Conservation (phyloP, 2,329 filamentous ascomycete genomes). For the Fusarium ramigenum region DNA sequence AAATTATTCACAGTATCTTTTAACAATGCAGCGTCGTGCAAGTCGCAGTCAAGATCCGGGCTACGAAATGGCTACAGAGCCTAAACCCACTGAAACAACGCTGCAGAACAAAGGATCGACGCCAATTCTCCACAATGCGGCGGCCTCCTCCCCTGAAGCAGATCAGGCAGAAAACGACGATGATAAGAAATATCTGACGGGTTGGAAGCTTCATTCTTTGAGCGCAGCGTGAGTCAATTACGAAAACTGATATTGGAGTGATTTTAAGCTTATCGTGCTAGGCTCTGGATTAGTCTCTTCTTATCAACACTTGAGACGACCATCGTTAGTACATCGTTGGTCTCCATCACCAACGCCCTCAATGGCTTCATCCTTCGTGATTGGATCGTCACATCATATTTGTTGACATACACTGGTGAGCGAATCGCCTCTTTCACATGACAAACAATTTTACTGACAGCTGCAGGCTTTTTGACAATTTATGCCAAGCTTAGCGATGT, state of each 20-base stretch:
- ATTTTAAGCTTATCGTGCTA: not conserved
- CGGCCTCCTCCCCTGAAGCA: not conserved
- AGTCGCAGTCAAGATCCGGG: not conserved
- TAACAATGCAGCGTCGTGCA: not conserved
- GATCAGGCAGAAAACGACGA: not conserved
- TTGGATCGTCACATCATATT: slow-evolving; percentile 11
- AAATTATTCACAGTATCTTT: accelerated
- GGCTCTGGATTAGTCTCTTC: not conserved
- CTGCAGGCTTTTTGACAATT: not conserved
- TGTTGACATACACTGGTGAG: not conserved
- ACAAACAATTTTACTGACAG: accelerated
- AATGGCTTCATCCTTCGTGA: slow-evolving; percentile 10
- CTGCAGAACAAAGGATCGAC: not conserved
- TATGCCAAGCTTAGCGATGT: slow-evolving; percentile 5
- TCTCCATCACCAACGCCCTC: slow-evolving; percentile 1
- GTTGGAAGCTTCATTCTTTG: not conserved
- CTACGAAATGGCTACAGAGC: not conserved
- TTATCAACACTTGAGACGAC: slow-evolving; percentile 5
- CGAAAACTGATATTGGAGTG: accelerated
- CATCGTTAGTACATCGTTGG: slow-evolving; percentile 6
- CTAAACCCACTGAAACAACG: not conserved
- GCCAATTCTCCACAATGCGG: not conserved
- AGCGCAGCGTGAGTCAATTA: not conserved
- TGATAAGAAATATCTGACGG: not conserved
- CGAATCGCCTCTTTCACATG: accelerated